Percentiles rank a stretch among this genome's conserved stretches.
phyloP scores from a whole-genome alignment of 768 basidiomycete genomes.

The Austroboletus festivus region DNA sequence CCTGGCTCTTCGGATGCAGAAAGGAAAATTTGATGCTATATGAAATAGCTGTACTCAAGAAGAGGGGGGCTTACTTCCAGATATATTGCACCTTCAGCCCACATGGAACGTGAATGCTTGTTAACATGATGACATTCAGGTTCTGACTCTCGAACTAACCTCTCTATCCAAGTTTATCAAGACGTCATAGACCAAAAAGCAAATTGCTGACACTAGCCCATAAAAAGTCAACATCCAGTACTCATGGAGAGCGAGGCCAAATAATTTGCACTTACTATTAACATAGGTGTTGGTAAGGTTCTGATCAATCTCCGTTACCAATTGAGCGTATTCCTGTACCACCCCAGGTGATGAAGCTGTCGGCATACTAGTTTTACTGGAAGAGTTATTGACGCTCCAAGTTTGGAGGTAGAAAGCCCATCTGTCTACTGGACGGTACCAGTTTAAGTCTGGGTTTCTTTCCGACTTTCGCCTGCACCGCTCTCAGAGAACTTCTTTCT shows the following conservation, averaged over 20 bases:
- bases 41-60: not conserved
- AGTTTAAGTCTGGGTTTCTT: not conserved
- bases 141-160: not conserved
- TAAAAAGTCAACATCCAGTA: too few relatives aligned
- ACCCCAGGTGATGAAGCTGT: not conserved
- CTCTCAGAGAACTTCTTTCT: not conserved
- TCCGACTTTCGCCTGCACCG: not conserved
- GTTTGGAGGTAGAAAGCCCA: not conserved
- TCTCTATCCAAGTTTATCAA: constrained; percentile 8
- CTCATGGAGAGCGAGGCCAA: not conserved
- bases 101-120: too few relatives aligned
- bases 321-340: not conserved
- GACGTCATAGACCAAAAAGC: not conserved
- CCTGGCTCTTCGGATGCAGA: not conserved
- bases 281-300: not conserved
- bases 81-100: not conserved
- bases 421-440: too few relatives aligned
- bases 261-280: not conserved
- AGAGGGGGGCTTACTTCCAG: constrained; percentile 4
- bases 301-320: not conserved
- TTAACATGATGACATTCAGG: too few relatives aligned
- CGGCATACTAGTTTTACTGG: not conserved
- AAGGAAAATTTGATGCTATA: not conserved
- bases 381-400: not conserved
- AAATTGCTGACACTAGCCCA: not conserved